Evolutionary conservation across 2,329 filamentous ascomycete genomes (phyloP).

Genomic region (Paecilomyces niveus): DNA sequence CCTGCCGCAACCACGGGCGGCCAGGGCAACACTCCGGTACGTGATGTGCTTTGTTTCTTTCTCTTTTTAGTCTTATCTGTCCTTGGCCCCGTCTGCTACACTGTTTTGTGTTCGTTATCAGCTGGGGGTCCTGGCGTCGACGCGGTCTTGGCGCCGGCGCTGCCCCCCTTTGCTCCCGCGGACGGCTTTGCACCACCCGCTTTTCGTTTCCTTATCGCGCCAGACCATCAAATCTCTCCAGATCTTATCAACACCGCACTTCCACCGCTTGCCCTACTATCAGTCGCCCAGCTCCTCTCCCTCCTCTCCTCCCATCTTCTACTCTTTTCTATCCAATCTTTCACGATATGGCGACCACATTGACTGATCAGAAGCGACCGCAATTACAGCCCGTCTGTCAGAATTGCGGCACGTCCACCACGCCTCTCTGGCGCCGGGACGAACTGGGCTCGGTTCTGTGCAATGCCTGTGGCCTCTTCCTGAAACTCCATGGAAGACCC

Average conservation of each 20-base stretch:
- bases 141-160: conserved; percentile 26
- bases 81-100: conserved; percentile 5
- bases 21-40: conserved; percentile 45
- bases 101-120: conserved; percentile 20
- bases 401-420: conserved; percentile 93
- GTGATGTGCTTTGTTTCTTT: conserved; percentile 18
- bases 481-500: conserved; percentile 90
- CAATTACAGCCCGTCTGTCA: conserved; percentile 88
- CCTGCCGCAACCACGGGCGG: conserved; percentile 60
- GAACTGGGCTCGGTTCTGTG: conserved; percentile 92
- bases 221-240: conserved; percentile 33
- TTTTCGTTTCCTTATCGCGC: conserved; percentile 43
- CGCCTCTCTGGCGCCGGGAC: conserved; percentile 94
- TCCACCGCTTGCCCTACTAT: conserved; percentile 28
- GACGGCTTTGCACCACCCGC: conserved; percentile 15
- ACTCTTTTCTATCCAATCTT: conserved; percentile 9
- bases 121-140: conserved; percentile 12
- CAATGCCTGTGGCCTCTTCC: conserved; percentile 95
- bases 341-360: conserved; percentile 35
- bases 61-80: conserved; percentile 10
- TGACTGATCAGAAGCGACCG: conserved; percentile 46
- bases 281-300: conserved; percentile 13
- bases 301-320: conserved; percentile 10
- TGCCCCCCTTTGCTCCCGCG: conserved; percentile 3
- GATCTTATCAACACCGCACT: conserved; percentile 34